Base-by-base conservation (phyloP, 139 green algal species). In the Volvox reticuliferus region DNA sequence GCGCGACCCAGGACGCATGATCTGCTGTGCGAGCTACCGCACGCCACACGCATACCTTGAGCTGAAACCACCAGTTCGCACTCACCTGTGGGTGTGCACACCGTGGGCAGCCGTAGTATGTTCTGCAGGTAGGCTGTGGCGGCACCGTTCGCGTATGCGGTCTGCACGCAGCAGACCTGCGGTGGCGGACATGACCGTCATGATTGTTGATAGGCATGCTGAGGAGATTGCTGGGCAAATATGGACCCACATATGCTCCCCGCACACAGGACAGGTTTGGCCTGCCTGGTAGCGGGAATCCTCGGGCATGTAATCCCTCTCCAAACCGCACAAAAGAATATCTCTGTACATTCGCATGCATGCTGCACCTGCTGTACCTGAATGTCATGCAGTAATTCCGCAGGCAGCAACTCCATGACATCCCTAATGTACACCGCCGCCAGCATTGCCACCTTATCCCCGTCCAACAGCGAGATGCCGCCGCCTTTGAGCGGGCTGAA, bases 61-160 rank as follows among this genome's bases (percentile, higher is more conserved):
- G n/a, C n/a, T n/a, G n/a, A n/a, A 55, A 55, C 9, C 5, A 9
- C 44, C 44, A 55, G 5, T 55, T 55, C 33, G 2, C 44, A 83
- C 78, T 13, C 86, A 91, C 92, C 90, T 82, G 94, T 96, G 19
- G 93, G 85, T 5, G 93, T 95, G 79, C 93, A 95, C 24, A 88
- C 73, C 30, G 95, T 91, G 18, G 88, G n/a, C 33, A 97, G 79
- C 30, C 90, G 82, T 87, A 97, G 85, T 82, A 87, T 33, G 33
- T 96, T 12, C 14, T 32, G 78, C 1, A 99, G 86, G 94, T 97
- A 99, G 17, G 79, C 63, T 0, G 96, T 99, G 20, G 97, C 97
- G 0, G 94, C 96, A 0, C 98, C 98, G 92, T 99, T 99, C 32
- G 98, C 98, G 87, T 99, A 99, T 3, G 98, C 98, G 19, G 98